Base-by-base conservation (phyloP, 306 rosid species). In the Elaeagnus macrophylla region DNA sequence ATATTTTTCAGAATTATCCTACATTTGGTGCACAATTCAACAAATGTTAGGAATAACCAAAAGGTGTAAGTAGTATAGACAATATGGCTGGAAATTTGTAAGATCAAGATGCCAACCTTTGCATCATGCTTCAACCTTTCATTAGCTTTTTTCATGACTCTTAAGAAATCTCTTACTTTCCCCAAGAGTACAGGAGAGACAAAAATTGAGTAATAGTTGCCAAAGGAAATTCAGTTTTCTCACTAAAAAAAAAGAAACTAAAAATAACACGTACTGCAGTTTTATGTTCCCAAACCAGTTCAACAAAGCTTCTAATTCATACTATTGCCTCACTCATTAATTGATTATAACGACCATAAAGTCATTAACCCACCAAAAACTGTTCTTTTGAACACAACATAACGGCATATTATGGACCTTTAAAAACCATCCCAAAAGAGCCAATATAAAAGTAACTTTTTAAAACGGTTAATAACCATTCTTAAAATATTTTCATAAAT, bases 121-220 rank as follows among this genome's bases (percentile, higher is more conserved):
- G 84, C 84, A 74, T 78, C 77, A 48, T 56, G 53, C 65, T 76
- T 63, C 66, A 90, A 60, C 65, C 12, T 69, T 42, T 72, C 67
- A 73, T 90, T 90, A 49, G 94, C 84, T 88, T 88, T 84, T 57
- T 85, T 75, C 48, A 84, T 73, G 42, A 84, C 77, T 67, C 88
- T 90, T 60, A 88, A 65, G 58, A 88, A 88, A 60, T 84, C 64
- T 46, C 61, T 65, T 41, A 80, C 66, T 65, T 64, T 74, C 39
- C 83, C 83, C 45, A 80, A 60, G 44, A 80, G 80, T 80, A 64
- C 46, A 16, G 19, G 46, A 14, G 42, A 35, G 48, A 15, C 44
- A 51, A 25, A 57, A 72, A 16, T 6, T n/a, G 13, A 43, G 7
- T 3, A 14, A 12, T 13, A 13, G 17, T 45, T 45, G 15, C 17